Conservation (phyloP, 192 early-diverging fungal species). For the Gaertneriomyces semiglobifer region DNA sequence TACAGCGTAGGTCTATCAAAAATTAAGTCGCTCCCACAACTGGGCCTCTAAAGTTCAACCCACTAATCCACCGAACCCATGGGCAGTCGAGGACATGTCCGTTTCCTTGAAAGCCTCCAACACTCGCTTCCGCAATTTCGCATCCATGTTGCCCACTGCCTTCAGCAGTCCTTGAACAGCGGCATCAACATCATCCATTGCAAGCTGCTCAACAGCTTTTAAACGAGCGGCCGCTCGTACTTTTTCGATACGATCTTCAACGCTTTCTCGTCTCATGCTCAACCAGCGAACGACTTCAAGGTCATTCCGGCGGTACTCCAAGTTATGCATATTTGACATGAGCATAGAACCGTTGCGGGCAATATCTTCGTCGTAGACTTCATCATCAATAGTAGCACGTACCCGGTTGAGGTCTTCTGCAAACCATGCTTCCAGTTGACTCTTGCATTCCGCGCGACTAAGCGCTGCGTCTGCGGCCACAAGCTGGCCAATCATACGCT, state of each 20-base stretch:
- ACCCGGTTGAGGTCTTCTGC: slow-evolving; percentile 45
- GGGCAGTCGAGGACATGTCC: not conserved
- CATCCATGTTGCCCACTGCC: slow-evolving; percentile 33
- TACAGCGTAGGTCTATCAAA: too few relatives aligned
- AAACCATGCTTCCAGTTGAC: slow-evolving; percentile 65
- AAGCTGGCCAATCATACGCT: slow-evolving; percentile 63
- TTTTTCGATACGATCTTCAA: slow-evolving; percentile 40
- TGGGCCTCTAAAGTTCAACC: too few relatives aligned
- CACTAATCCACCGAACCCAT: too few relatives aligned
- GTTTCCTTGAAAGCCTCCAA: slow-evolving; percentile 33
- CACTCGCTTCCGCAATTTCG: slow-evolving; percentile 25
- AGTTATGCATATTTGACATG: not conserved
- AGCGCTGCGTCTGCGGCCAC: slow-evolving; percentile 48
- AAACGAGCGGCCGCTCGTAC: slow-evolving; percentile 16
- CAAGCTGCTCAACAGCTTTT: slow-evolving; percentile 31
- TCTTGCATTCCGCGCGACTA: slow-evolving; percentile 50
- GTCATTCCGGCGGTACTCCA: slow-evolving; percentile 31
- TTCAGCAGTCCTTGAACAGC: slow-evolving; percentile 41
- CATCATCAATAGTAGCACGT: slow-evolving; percentile 29
- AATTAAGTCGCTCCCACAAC: too few relatives aligned
- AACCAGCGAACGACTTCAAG: slow-evolving; percentile 43
- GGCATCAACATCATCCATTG: slow-evolving; percentile 30
- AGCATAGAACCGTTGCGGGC: slow-evolving; percentile 2
- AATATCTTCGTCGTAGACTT: slow-evolving; percentile 58
- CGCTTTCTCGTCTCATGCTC: slow-evolving; percentile 24